Conservation (phyloP, 805 yeast species). For the Candida vartiovaarae region DNA sequence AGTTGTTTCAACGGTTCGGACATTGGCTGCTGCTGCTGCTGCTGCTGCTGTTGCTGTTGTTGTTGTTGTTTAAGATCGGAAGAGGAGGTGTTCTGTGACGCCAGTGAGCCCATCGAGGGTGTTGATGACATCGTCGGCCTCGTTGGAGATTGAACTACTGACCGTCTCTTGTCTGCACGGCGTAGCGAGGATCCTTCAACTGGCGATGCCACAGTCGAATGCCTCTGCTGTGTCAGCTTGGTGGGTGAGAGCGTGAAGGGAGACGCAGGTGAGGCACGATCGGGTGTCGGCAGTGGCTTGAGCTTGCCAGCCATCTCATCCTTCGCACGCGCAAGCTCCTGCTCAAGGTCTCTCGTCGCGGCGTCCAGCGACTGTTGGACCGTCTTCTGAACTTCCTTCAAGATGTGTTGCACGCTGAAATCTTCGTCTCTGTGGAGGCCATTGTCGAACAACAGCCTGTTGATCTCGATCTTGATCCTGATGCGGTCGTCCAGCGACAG, state of each 20-base stretch:
- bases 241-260: constrained; percentile 26
- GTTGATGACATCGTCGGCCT: too few species aligned
- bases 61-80: too few species aligned
- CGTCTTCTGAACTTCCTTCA: constrained; percentile 10
- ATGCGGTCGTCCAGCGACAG: constrained; percentile 51
- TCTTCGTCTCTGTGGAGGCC: constrained; percentile 9
- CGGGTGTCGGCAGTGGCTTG: constrained; percentile 22
- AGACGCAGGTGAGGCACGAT: constrained; percentile 15
- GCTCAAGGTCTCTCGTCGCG: constrained; percentile 3
- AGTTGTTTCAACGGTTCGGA: constrained; percentile 75
- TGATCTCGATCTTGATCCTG: constrained; percentile 50
- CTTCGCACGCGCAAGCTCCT: constrained; percentile 11
- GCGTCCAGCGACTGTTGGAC: constrained; percentile 12
- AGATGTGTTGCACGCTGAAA: constrained; percentile 5
- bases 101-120: too few species aligned
- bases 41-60: constrained; percentile 5
- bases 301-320: constrained; percentile 10
- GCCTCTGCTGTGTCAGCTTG: constrained; percentile 5
- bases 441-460: constrained; percentile 34
- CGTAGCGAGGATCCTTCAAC: constrained; percentile 1
- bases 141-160: constrained; percentile 15
- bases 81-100: too few species aligned
- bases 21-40: constrained; percentile 15
- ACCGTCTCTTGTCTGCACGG: constrained; percentile 4
- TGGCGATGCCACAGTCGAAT: constrained; percentile 7